Conservation (phyloP, 1,139 yeast species). For the Suhomyces bolitotheri region DNA sequence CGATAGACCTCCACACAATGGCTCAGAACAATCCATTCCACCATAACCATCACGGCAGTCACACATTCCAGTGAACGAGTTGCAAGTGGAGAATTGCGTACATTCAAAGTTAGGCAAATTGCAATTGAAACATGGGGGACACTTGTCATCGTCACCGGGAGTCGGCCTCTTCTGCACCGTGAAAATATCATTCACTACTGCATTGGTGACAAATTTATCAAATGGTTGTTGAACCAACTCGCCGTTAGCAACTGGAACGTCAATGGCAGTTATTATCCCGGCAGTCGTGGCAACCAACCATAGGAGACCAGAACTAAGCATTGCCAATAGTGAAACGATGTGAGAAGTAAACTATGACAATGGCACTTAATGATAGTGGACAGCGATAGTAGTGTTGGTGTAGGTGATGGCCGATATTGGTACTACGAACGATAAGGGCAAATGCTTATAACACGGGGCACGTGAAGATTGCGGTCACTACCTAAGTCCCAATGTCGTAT, state of each 20-base stretch:
- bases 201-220: slow-evolving; percentile 28
- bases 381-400: neutral
- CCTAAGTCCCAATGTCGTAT: too few relatives aligned
- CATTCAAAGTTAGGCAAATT: slow-evolving; percentile 89
- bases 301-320: neutral
- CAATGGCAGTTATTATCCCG: neutral
- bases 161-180: slow-evolving; percentile 15
- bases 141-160: slow-evolving; percentile 39
- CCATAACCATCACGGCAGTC: slow-evolving; percentile 93
- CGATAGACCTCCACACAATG: slow-evolving; percentile 81
- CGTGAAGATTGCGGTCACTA: too few relatives aligned
- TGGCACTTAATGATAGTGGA: neutral
- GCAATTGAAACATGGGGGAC: slow-evolving; percentile 93
- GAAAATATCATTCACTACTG: slow-evolving; percentile 30
- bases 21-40: slow-evolving; percentile 86
- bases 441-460: too few relatives aligned
- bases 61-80: slow-evolving; percentile 85
- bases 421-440: too few relatives aligned
- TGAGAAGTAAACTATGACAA: too few relatives aligned
- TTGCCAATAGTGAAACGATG: too few relatives aligned
- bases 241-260: neutral
- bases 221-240: slow-evolving; percentile 14
- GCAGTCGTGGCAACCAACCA: slow-evolving; percentile 6
- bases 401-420: too few relatives aligned
- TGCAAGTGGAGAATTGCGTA: slow-evolving; percentile 84